Base-by-base conservation (phyloP, 2,329 filamentous ascomycete species). In the Diplocarpon rosae region DNA sequence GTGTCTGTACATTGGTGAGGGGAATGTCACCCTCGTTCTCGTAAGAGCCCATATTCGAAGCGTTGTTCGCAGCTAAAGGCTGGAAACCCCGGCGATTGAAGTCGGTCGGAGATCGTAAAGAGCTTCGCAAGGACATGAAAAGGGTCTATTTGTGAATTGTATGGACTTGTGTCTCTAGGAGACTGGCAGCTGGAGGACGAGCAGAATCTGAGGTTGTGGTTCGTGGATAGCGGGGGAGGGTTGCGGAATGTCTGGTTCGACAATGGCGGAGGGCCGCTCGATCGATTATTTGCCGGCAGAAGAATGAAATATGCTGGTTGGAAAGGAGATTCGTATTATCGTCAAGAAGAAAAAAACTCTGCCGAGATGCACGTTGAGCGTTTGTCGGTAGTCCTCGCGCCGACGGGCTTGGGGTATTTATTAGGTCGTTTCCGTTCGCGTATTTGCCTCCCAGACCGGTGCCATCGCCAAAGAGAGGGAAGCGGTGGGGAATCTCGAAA, bases 1-100 rank as follows among this genome's bases (percentile, higher is more conserved):
- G 70, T 60, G 73, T 79, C 58, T 66, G 69, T 52, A 83, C 71
- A 37, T 66, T 64, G 12, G 69, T 68, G 45, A 80, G 69, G 15
- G 75, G 75, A 37, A 80, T 80, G 41, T 68, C 71, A 27, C 47
- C 43, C 12, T 57, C 52, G 37, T 48, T 46, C 9, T 56, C 49
- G 42, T 52, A 54, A 16, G 16, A n/a, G 32, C 41, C 40, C 45
- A 47, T 47, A 24, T 39, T 41, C 15, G 31, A n/a, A 37, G 46
- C 40, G 41, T 46, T 45, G 16, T 41, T 36, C 31, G 46, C 45
- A 14, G 44, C 16, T 16, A 59, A 42, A 13, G 54, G 56, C 45
- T 59, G 48, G 46, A 60, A 60, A 20, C 58, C 58, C 20, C 46
- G 46, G 16, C 52, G 48, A 8, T 49, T 54, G 42, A 56, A 57